Conservation (phyloP, 2,329 filamentous ascomycete species). For the Curvularia sp. region DNA sequence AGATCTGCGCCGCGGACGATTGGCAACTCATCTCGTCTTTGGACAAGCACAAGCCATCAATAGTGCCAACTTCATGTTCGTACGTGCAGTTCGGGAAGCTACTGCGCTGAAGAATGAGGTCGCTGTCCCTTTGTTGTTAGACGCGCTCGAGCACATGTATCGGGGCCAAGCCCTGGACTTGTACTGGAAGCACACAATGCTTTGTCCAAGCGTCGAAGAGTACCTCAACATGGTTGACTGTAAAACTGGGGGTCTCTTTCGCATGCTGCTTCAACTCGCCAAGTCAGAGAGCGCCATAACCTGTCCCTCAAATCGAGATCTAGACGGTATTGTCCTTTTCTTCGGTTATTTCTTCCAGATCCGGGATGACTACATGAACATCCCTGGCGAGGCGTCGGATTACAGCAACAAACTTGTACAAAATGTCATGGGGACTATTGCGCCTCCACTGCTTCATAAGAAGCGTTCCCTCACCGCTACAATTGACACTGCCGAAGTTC, state of each 20-base stretch:
- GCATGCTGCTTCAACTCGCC: not conserved
- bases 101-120: not conserved
- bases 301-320: not conserved
- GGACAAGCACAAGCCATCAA: not conserved
- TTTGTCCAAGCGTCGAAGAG: not conserved
- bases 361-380: conserved; percentile 14
- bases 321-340: not conserved
- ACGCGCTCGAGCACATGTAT: not conserved
- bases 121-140: not conserved
- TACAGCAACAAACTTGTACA: too few relatives aligned
- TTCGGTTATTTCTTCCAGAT: conserved; percentile 3
- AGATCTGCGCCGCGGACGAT: not conserved
- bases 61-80: not conserved
- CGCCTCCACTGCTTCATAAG: too few relatives aligned
- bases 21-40: not conserved
- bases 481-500: too few relatives aligned
- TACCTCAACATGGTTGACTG: not conserved
- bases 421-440: too few relatives aligned
- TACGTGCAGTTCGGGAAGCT: too few relatives aligned
- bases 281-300: not conserved
- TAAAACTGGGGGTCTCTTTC: not conserved
- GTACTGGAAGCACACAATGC: not conserved
- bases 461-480: too few relatives aligned
- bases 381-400: too few relatives aligned
- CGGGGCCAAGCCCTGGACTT: not conserved